Conservation (phyloP, 2,329 filamentous ascomycete genomes). For the Cladosporium colombiae region DNA sequence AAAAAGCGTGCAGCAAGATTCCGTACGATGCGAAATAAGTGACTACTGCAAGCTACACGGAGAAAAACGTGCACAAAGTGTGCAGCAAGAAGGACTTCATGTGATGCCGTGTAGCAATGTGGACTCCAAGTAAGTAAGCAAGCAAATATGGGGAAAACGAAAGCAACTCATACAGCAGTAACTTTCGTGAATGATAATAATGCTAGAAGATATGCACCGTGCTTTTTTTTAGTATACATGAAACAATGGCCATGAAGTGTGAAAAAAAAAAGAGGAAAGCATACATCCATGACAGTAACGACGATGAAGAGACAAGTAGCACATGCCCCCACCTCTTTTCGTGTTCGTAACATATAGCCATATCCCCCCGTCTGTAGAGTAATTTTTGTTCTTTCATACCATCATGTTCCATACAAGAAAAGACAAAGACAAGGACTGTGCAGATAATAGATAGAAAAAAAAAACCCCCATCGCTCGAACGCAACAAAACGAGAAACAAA, state of each 20-base stretch:
- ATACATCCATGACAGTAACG: no score
- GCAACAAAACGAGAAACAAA: not conserved
- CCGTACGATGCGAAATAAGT: no score
- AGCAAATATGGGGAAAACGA: no score
- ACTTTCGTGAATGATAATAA: not conserved
- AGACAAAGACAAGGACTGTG: constrained; percentile 38
- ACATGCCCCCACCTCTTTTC: not conserved
- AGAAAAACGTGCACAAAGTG: no score
- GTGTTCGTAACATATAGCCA: no score
- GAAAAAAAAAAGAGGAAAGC: no score
- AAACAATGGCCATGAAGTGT: not conserved
- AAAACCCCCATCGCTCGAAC: constrained; percentile 12
- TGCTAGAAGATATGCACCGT: not conserved
- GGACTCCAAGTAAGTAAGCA: no score
- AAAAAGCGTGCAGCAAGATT: no score
- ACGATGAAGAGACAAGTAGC: not conserved
- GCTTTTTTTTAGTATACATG: not conserved
- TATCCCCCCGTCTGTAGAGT: not conserved
- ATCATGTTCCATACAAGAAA: constrained; percentile 19
- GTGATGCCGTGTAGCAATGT: no score
- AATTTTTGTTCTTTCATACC: not conserved
- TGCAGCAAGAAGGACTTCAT: no score
- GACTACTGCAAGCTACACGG: no score
- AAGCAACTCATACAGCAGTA: not conserved
- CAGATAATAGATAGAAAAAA: not conserved